These are phyloP conservation scores for Rosa lucieae DNA, from an alignment of 306 rosid species.

Conservation along the genomic window DNA sequence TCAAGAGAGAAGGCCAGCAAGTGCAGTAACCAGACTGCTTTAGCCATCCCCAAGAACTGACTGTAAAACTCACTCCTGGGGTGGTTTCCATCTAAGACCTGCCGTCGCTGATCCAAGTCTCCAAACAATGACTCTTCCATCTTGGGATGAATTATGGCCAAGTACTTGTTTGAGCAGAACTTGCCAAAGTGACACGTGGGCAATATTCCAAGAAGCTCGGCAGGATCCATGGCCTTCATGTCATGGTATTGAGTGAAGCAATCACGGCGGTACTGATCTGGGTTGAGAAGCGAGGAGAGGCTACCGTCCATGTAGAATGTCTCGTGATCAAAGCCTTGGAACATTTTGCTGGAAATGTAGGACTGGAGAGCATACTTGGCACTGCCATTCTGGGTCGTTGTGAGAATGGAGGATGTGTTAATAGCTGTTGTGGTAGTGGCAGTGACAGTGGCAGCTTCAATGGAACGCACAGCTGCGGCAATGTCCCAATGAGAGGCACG, in stretches of 20 bases:
- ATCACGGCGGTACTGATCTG: constrained; percentile 77
- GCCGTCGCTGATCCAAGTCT: constrained; percentile 74
- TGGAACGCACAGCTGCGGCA: constrained; percentile 88
- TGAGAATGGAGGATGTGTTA: constrained; percentile 34
- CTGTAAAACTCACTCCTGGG: constrained; percentile 86
- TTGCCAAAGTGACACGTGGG: constrained; percentile 91
- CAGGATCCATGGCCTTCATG: constrained; percentile 94
- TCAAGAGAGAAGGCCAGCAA: constrained; percentile 86
- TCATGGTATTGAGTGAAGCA: constrained; percentile 89
- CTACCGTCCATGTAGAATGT: constrained; percentile 99
- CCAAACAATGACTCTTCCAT: constrained; percentile 99
- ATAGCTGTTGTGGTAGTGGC: constrained; percentile 27
- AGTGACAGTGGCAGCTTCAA: constrained; percentile 71
- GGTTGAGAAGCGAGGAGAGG: constrained; percentile 89
- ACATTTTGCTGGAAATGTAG: constrained; percentile 69
- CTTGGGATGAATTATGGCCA: constrained; percentile 84
- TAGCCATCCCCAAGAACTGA: constrained; percentile 69
- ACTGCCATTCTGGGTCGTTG: constrained; percentile 10
- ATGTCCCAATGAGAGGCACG: constrained; percentile 96
- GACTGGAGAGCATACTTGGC: constrained; percentile 93
- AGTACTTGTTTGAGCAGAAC: constrained; percentile 90
- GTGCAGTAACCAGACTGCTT: constrained; percentile 87
- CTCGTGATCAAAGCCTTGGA: constrained; percentile 94
- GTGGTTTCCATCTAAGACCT: constrained; percentile 69
- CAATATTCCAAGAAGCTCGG: constrained; percentile 87